A percentile compares a stretch with the other conserved stretches of the same genome.
Evolutionary conservation across 176 grass and related monocot genomes (phyloP).

Genomic region (Lolium rigidum): DNA sequence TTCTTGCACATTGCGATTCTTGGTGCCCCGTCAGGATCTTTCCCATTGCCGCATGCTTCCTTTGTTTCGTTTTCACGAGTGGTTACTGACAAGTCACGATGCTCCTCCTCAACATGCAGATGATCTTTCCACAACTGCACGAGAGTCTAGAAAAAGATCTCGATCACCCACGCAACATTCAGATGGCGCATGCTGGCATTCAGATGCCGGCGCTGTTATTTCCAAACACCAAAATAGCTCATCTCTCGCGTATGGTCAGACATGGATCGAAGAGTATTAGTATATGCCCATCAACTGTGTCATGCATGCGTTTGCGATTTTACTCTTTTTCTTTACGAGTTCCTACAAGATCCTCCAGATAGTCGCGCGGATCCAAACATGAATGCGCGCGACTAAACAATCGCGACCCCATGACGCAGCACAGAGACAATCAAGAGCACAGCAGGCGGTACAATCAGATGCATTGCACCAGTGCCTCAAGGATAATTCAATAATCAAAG

Average conservation of each 20-base stretch:
- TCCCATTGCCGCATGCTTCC: not conserved
- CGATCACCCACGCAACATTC: not conserved
- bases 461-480: slow-evolving; percentile 4
- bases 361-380: slow-evolving; percentile 19
- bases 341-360: slow-evolving; percentile 35
- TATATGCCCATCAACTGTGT: too few relatives aligned
- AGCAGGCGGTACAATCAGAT: slow-evolving; percentile 37
- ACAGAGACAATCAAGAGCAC: slow-evolving; percentile 37
- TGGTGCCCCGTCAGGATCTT: slow-evolving; percentile 19
- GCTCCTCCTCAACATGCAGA: not conserved
- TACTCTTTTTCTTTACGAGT: slow-evolving; percentile 2
- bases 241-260: too few relatives aligned
- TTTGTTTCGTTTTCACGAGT: not conserved
- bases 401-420: not conserved
- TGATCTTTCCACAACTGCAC: not conserved
- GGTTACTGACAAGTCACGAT: not conserved
- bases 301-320: not conserved
- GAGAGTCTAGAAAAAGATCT: not conserved
- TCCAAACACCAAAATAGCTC: not conserved
- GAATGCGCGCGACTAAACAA: slow-evolving; percentile 45
- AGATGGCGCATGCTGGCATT: not conserved
- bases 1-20: not conserved
- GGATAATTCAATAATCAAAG: too few relatives aligned
- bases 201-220: not conserved
- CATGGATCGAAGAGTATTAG: not conserved